These are phyloP conservation scores for Gossypium mustelinum DNA, from an alignment of 345 rosid species.

Conservation along the genomic window DNA sequence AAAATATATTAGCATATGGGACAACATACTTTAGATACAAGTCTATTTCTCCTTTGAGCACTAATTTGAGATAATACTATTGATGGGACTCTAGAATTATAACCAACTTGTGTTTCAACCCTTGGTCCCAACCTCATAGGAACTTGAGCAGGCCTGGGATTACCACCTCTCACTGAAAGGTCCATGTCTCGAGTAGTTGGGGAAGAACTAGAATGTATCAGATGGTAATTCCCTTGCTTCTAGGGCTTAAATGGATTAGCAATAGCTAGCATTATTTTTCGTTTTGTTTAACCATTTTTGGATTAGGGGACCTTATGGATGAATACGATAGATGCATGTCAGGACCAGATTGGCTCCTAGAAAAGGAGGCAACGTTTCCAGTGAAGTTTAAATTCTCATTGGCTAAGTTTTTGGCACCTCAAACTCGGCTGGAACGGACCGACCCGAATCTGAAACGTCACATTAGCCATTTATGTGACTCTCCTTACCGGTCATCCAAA, in stretches of 20 bases:
- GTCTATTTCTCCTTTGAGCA: conserved; percentile 12
- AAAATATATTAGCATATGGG: too few relatives aligned
- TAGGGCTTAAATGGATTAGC: too few relatives aligned
- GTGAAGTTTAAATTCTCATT: not conserved
- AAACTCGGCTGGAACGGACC: too few relatives aligned
- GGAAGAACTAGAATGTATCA: not conserved
- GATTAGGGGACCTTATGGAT: not conserved
- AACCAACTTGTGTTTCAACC: not conserved
- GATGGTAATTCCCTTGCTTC: too few relatives aligned
- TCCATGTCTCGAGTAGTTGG: not conserved
- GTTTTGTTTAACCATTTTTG: not conserved
- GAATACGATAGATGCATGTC: not conserved
- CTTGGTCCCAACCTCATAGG: conserved; percentile 3
- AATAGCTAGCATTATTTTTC: too few relatives aligned
- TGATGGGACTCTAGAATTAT: not conserved
- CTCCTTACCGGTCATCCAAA: too few relatives aligned
- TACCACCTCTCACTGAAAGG: not conserved
- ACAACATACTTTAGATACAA: conserved; percentile 18
- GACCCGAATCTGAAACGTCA: too few relatives aligned
- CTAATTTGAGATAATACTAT: too few relatives aligned
- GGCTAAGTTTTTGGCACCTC: not conserved
- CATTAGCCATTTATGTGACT: too few relatives aligned
- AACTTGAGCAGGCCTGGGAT: not conserved
- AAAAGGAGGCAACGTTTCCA: not conserved
- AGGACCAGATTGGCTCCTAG: not conserved